Evolutionary conservation across 176 grass and related monocot genomes (phyloP).

Genomic region (Triticum monococcum): DNA sequence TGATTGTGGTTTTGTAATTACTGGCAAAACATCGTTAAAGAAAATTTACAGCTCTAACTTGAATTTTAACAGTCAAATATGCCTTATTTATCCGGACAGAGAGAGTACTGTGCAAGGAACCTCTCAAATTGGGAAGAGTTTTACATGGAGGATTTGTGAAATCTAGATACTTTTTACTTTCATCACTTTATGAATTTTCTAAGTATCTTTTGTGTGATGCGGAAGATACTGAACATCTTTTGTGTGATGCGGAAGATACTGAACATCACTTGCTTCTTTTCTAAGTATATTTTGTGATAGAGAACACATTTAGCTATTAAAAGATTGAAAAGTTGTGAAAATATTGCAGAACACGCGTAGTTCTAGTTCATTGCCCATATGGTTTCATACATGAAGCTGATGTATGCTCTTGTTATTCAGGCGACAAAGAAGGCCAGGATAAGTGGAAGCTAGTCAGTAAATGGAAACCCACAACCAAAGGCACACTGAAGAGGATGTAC

Average conservation of each 20-base stretch:
- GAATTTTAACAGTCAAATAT: not conserved
- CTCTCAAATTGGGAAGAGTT: not conserved
- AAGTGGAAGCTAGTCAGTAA: constrained; percentile 80
- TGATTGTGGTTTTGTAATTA: not conserved
- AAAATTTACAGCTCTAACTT: not conserved
- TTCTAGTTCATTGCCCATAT: not conserved
- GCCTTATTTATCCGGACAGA: not conserved
- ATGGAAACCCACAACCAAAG: constrained; percentile 91
- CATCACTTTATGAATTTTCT: not conserved
- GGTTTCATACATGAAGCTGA: not conserved
- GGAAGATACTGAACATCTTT: not conserved
- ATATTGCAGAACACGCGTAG: not conserved
- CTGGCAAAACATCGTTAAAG: not conserved
- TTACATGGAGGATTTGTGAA: not conserved
- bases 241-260: not conserved
- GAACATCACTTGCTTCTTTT: not conserved
- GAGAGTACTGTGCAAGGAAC: not conserved
- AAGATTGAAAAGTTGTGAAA: not conserved
- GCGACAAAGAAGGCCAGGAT: constrained; percentile 55
- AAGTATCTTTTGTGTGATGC: not conserved
- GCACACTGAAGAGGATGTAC: constrained; percentile 90
- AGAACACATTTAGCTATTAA: not conserved
- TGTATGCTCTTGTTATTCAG: constrained; percentile 33
- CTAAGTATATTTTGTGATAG: not conserved
- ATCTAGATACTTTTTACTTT: not conserved